These are phyloP conservation scores for Beauveria asiatica DNA, from an alignment of 2,329 filamentous ascomycete genomes.

Conservation along the genomic window DNA sequence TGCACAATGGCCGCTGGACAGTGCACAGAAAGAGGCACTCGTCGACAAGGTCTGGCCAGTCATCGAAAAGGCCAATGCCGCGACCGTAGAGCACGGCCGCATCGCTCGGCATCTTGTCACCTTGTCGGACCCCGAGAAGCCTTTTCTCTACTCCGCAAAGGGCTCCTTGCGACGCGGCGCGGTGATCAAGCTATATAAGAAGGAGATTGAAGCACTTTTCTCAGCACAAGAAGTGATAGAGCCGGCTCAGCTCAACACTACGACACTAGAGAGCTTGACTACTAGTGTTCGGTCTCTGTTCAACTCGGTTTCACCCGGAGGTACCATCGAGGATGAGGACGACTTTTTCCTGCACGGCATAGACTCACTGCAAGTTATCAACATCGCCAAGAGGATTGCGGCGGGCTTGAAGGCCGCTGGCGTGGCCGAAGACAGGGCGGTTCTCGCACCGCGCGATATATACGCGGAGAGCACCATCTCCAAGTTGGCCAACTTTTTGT, in stretches of 20 bases:
- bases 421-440: slow-evolving; percentile 7
- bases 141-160: slow-evolving; percentile 36
- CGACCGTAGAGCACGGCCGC: slow-evolving; percentile 37
- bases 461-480: slow-evolving; percentile 23
- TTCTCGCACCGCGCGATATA: slow-evolving; percentile 18
- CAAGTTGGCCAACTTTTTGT: slow-evolving; percentile 18
- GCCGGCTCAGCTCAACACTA: slow-evolving; percentile 14
- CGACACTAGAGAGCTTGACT: slow-evolving; percentile 17
- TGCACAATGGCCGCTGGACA: slow-evolving; percentile 17
- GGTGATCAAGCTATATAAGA: slow-evolving; percentile 32
- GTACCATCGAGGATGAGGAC: slow-evolving; percentile 16
- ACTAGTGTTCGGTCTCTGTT: slow-evolving; percentile 19
- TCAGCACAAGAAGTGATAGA: slow-evolving; percentile 16
- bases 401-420: slow-evolving; percentile 16
- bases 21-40: slow-evolving; percentile 19
- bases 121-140: slow-evolving; percentile 31
- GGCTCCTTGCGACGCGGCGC: slow-evolving; percentile 35
- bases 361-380: slow-evolving; percentile 32
- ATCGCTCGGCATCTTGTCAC: slow-evolving; percentile 32
- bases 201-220: slow-evolving; percentile 36
- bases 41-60: slow-evolving; percentile 36
- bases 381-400: slow-evolving; percentile 14
- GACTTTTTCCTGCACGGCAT: slow-evolving; percentile 32
- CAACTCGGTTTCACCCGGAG: slow-evolving; percentile 13
- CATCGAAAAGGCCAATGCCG: slow-evolving; percentile 33